Evolutionary conservation across 2,329 filamentous ascomycete genomes (phyloP).

Genomic region (Diaporthe helianthi): DNA sequence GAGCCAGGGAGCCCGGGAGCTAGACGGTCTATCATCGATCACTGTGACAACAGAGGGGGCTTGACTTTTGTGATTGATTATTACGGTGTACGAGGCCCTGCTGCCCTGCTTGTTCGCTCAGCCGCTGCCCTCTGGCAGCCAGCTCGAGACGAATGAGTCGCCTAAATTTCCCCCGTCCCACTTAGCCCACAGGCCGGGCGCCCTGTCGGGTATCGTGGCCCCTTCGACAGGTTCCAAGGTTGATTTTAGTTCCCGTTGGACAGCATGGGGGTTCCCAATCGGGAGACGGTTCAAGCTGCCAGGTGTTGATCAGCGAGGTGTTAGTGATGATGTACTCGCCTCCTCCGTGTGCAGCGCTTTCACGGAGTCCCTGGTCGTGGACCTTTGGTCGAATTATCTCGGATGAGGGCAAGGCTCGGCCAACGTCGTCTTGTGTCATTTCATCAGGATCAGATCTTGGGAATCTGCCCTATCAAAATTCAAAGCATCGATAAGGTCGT

Average conservation of each 20-base stretch:
- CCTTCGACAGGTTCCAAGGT: slow-evolving; percentile 35
- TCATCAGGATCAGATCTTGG: slow-evolving; percentile 1
- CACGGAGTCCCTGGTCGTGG: not conserved
- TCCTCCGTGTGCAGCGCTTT: not conserved
- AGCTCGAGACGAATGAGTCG: slow-evolving; percentile 26
- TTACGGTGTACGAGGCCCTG: slow-evolving; percentile 22
- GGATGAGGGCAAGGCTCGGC: not conserved
- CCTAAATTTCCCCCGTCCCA: slow-evolving; percentile 35
- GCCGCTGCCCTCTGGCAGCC: not conserved
- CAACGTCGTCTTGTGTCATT: slow-evolving; percentile 26
- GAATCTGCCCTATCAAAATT: not conserved
- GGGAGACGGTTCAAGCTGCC: slow-evolving; percentile 17
- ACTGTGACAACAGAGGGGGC: slow-evolving; percentile 16
- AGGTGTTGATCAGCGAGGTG: slow-evolving; percentile 18
- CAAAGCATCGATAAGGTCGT: slow-evolving; percentile 2
- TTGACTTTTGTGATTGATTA: slow-evolving; percentile 3
- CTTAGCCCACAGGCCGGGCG: slow-evolving; percentile 14
- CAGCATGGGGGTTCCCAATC: slow-evolving; percentile 25
- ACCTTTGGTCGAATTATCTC: not conserved
- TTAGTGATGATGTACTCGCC: slow-evolving; percentile 27
- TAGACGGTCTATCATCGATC: not conserved
- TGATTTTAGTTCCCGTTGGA: slow-evolving; percentile 41
- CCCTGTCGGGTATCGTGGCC: slow-evolving; percentile 34
- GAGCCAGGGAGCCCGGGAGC: not conserved
- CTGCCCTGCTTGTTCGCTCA: not conserved